Percentiles rank a stretch among this genome's conserved stretches.
phyloP scores from a whole-genome alignment of 306 rosid species.

The Astragalus membranaceus region DNA sequence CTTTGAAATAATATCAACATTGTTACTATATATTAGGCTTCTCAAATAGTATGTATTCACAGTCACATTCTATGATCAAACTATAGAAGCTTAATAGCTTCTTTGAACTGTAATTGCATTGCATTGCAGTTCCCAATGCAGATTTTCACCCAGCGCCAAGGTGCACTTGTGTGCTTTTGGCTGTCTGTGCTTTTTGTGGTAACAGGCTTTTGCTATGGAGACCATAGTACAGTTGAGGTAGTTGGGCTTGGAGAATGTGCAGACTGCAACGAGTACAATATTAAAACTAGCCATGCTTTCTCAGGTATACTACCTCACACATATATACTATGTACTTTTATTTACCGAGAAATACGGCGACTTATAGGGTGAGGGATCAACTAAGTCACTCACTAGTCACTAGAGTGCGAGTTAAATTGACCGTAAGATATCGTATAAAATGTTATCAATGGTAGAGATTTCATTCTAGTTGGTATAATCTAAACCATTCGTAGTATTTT shows the following conservation, averaged over 20 bases:
- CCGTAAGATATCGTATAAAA: too few relatives aligned
- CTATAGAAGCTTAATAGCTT: constrained; percentile 28
- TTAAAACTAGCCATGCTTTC: constrained; percentile 57
- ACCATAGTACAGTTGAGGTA: constrained; percentile 53
- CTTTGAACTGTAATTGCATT: background rate
- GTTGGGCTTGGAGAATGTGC: constrained; percentile 81
- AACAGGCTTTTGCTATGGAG: constrained; percentile 43
- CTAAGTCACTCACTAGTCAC: too few relatives aligned
- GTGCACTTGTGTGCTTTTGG: constrained; percentile 56
- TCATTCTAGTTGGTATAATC: too few relatives aligned
- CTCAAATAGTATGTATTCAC: background rate
- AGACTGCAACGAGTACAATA: constrained; percentile 52
- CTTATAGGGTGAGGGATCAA: too few relatives aligned
- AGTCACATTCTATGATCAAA: background rate
- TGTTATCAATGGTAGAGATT: too few relatives aligned
- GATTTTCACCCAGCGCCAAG: constrained; percentile 20
- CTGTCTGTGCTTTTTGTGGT: constrained; percentile 32
- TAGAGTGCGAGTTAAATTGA: too few relatives aligned
- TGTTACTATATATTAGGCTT: constrained; percentile 37
- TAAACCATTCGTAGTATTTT: too few relatives aligned
- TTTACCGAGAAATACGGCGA: background rate
- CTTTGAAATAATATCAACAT: background rate
- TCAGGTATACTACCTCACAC: constrained; percentile 44
- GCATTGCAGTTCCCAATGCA: constrained; percentile 36
- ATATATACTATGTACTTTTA: background rate